Conservation (phyloP, 495 filamentous ascomycete species). For the Aspergillus hancockii region DNA sequence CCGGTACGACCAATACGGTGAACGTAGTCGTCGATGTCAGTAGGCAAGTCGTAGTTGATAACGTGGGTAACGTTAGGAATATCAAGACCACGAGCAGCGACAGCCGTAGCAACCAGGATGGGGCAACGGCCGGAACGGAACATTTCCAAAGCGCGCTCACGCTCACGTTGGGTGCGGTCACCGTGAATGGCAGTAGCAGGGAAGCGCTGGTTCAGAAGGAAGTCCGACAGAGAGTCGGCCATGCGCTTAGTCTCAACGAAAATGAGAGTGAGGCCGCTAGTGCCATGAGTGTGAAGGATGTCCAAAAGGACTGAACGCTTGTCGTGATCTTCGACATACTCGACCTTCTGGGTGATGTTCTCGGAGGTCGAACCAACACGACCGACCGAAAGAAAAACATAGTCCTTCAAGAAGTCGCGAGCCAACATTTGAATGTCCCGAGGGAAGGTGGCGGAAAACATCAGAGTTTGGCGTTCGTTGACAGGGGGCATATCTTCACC, state of each 20-base stretch:
- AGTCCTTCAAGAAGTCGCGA: slow-evolving; percentile 96
- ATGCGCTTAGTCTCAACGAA: slow-evolving; percentile 99
- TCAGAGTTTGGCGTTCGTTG: slow-evolving; percentile 88
- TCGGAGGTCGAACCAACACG: slow-evolving; percentile 99
- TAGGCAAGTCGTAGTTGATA: slow-evolving; percentile 98
- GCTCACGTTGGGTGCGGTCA: slow-evolving; percentile 96
- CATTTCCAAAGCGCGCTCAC: slow-evolving; percentile 94
- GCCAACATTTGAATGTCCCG: slow-evolving; percentile 99
- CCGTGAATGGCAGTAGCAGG: slow-evolving; percentile 98
- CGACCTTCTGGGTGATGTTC: slow-evolving; percentile 98
- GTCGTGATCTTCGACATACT: slow-evolving; percentile 95
- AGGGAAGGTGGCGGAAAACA: slow-evolving; percentile 99
- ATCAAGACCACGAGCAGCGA: slow-evolving; percentile 93
- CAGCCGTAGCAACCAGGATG: slow-evolving; percentile 94
- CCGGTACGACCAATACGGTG: slow-evolving; percentile 99
- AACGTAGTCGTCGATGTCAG: slow-evolving; percentile 98
- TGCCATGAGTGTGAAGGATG: slow-evolving; percentile 92
- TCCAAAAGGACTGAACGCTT: slow-evolving; percentile 97
- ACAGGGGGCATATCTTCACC: slow-evolving; percentile 95
- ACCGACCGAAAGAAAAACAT: slow-evolving; percentile 96
- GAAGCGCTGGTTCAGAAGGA: slow-evolving; percentile 96
- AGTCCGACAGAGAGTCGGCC: slow-evolving; percentile 96
- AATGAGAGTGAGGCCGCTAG: slow-evolving; percentile 83
- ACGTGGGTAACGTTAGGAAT: slow-evolving; percentile 99
- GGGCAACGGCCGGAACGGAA: slow-evolving; percentile 96